phyloP scores from a whole-genome alignment of 2,329 filamentous ascomycete species.

The Ophiostoma australiae region DNA sequence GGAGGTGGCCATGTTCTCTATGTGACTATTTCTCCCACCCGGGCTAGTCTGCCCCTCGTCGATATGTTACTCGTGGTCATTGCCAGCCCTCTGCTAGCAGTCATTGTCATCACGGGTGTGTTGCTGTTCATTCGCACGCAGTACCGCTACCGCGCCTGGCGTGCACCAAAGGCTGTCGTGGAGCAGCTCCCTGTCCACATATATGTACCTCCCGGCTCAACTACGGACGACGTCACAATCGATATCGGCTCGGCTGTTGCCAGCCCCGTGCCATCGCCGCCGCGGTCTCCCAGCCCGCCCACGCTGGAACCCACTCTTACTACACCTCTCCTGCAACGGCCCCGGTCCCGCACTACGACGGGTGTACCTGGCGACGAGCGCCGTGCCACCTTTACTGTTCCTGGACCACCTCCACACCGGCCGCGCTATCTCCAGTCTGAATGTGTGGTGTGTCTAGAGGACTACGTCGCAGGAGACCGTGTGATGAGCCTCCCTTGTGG shows the following conservation, averaged over 20 bases:
- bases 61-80: constrained; percentile 96
- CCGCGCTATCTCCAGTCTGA: constrained; percentile 59
- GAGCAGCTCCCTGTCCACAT: constrained; percentile 92
- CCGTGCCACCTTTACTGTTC: constrained; percentile 34
- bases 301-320: constrained; percentile 62
- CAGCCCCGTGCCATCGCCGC: constrained; percentile 45
- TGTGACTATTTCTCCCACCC: constrained; percentile 93
- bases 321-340: constrained; percentile 71
- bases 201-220: constrained; percentile 69
- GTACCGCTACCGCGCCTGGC: constrained; percentile 84
- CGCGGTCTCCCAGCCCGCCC: constrained; percentile 55
- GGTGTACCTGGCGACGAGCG: constrained; percentile 52
- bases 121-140: constrained; percentile 81
- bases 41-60: constrained; percentile 85
- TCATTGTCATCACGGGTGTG: constrained; percentile 88
- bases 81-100: constrained; percentile 83
- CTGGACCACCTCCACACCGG: constrained; percentile 36
- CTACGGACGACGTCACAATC: constrained; percentile 10
- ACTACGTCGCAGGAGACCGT: constrained; percentile 87
- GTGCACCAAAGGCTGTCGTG: constrained; percentile 94
- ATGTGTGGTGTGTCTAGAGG: constrained; percentile 93
- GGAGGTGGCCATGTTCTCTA: constrained; percentile 54
- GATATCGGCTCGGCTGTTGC: constrained; percentile 16
- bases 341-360: constrained; percentile 61
- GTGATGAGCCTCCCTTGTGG: constrained; percentile 98